Percentiles rank a stretch among this genome's conserved stretches.
Evolutionary conservation across 208 protist species (phyloP).

Genomic region (Acanthamoeba healyi): DNA sequence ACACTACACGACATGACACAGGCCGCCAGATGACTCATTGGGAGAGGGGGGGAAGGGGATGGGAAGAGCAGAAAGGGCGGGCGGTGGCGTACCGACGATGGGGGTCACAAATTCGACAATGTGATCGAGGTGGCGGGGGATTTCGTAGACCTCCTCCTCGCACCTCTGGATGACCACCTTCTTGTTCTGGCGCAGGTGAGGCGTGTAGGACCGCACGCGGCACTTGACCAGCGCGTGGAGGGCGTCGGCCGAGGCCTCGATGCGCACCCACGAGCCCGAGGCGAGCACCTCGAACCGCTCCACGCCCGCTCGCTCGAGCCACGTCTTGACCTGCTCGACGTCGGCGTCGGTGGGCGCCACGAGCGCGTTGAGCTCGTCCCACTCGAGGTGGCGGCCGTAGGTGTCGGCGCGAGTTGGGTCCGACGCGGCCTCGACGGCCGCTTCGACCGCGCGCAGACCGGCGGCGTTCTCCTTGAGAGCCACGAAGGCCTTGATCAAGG

Average conservation of each 20-base stretch:
- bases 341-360: neutral
- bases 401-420: neutral
- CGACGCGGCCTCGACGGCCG: neutral
- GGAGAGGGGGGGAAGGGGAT: neutral
- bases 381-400: constrained; percentile 66
- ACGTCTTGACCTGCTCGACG: neutral
- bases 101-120: constrained; percentile 73
- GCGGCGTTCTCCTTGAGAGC: constrained; percentile 65
- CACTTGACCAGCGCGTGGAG: constrained; percentile 1
- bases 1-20: too few species aligned
- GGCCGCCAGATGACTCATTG: neutral
- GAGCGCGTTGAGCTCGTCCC: constrained; percentile 33
- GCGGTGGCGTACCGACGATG: constrained; percentile 34
- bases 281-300: constrained; percentile 20
- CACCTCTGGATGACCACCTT: neutral
- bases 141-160: neutral
- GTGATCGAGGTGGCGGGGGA: constrained; percentile 50
- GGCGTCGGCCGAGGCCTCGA: neutral
- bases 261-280: neutral
- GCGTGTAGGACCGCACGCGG: constrained; percentile 2
- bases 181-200: neutral
- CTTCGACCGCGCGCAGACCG: neutral
- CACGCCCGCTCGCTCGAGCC: neutral
- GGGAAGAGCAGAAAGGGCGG: neutral
- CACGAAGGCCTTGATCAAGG: constrained; percentile 27